These are phyloP conservation scores for Ottelia alismoides DNA, from an alignment of 106 monocot genomes.

Conservation along the genomic window DNA sequence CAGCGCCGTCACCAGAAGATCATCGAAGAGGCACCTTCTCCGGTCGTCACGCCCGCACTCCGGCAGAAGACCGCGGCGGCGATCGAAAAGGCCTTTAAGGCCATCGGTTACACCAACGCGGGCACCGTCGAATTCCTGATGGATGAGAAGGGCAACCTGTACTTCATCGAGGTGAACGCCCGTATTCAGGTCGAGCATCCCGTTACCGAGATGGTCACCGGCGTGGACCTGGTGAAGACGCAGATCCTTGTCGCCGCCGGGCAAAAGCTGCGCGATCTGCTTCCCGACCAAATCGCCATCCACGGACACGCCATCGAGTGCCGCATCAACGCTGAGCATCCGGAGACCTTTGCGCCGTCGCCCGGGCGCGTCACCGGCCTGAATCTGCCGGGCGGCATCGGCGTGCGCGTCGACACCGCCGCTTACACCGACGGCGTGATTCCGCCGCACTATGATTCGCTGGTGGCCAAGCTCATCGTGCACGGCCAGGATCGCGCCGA, in stretches of 20 bases:
- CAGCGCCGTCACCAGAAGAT: neutral
- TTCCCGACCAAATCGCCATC: neutral
- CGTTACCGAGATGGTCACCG: too few relatives aligned
- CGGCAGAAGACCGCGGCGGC: neutral
- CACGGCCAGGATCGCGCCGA: neutral
- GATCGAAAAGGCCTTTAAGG: too few relatives aligned
- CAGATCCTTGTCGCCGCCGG: neutral
- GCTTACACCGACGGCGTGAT: neutral
- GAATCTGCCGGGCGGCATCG: neutral
- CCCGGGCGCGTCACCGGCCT: neutral
- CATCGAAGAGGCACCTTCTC: neutral
- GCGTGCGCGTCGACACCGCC: neutral
- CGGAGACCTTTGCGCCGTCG: neutral
- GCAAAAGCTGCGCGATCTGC: neutral
- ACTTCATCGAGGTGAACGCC: too few relatives aligned
- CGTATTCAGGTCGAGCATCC: conserved; percentile 1
- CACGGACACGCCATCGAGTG: neutral
- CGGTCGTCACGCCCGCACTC: neutral
- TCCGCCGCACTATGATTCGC: neutral
- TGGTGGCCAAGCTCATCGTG: neutral
- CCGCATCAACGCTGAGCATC: neutral
- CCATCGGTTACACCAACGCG: neutral
- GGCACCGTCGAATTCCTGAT: too few relatives aligned
- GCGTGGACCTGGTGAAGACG: neutral
- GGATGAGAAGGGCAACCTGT: too few relatives aligned